These are phyloP conservation scores for Pseudozyma flocculosa DNA, from an alignment of 1,284 basidiomycete genomes.

Conservation along the genomic window DNA sequence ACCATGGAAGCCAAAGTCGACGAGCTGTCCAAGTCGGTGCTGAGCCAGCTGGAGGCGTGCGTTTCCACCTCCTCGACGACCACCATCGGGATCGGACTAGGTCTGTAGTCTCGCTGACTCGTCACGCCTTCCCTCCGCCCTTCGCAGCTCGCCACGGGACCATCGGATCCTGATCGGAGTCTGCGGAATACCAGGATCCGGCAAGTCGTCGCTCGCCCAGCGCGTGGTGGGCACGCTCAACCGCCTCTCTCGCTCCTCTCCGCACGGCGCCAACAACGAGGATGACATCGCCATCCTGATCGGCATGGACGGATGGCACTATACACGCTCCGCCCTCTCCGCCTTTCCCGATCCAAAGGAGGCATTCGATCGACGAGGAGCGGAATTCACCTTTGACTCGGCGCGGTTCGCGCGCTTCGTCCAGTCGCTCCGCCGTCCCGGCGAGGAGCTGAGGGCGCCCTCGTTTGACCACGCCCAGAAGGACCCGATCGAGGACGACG, in stretches of 20 bases:
- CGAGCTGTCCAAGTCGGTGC: constrained; percentile 4
- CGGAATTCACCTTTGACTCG: constrained; percentile 54
- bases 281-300: constrained; percentile 66
- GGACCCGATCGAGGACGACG: constrained; percentile 61
- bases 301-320: constrained; percentile 83
- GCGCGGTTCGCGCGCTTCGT: constrained; percentile 46
- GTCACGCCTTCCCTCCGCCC: no score
- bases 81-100: no score
- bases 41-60: constrained; percentile 8
- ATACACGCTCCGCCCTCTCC: constrained; percentile 63
- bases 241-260: neutral
- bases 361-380: constrained; percentile 49
- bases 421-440: constrained; percentile 5
- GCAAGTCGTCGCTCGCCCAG: constrained; percentile 73
- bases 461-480: constrained; percentile 72
- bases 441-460: constrained; percentile 36
- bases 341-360: constrained; percentile 65
- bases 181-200: constrained; percentile 77
- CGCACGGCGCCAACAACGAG: no score
- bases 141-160: constrained; percentile 62
- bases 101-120: constrained; percentile 1
- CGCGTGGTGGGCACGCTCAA: constrained; percentile 62
- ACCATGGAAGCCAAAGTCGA: constrained; percentile 20
- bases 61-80: neutral
- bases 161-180: constrained; percentile 73